Conservation (phyloP, 1,284 basidiomycete species). For the Melampsora larici-populina region DNA sequence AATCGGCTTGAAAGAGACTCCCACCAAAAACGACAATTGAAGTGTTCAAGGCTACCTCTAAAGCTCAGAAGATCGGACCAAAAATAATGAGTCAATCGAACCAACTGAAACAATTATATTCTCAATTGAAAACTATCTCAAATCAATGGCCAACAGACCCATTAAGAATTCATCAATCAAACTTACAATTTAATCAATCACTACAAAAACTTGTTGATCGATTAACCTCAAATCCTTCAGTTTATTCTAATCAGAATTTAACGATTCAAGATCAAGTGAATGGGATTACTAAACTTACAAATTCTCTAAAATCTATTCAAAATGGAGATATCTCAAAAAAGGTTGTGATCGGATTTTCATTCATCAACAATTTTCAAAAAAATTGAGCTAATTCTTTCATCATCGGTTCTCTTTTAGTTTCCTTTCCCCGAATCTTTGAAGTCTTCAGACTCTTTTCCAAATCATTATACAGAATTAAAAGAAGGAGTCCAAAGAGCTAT, state of each 20-base stretch:
- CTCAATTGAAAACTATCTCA: neutral
- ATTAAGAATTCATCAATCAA: conserved; percentile 8
- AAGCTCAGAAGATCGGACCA: no score
- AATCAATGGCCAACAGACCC: conserved; percentile 25
- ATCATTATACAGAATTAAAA: conserved; percentile 22
- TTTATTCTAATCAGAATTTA: neutral
- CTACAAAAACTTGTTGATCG: conserved; percentile 4
- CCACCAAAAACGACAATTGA: no score
- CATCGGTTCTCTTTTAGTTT: neutral
- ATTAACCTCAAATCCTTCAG: neutral
- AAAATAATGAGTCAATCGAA: neutral
- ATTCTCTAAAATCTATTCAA: no score
- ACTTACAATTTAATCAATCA: conserved; percentile 6
- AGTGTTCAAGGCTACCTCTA: no score
- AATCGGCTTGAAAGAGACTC: no score
- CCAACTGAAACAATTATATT: neutral
- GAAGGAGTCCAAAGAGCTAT: conserved; percentile 26
- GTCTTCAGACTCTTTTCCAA: conserved; percentile 13
- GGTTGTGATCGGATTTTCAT: no score
- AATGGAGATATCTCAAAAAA: no score
- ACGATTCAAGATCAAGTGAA: no score
- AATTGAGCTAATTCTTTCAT: no score
- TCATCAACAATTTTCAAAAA: no score
- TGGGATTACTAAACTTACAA: no score
- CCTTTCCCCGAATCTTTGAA: conserved; percentile 22